These are phyloP conservation scores for Tremella mesenterica DNA, from an alignment of 768 basidiomycete genomes.

Conservation along the genomic window DNA sequence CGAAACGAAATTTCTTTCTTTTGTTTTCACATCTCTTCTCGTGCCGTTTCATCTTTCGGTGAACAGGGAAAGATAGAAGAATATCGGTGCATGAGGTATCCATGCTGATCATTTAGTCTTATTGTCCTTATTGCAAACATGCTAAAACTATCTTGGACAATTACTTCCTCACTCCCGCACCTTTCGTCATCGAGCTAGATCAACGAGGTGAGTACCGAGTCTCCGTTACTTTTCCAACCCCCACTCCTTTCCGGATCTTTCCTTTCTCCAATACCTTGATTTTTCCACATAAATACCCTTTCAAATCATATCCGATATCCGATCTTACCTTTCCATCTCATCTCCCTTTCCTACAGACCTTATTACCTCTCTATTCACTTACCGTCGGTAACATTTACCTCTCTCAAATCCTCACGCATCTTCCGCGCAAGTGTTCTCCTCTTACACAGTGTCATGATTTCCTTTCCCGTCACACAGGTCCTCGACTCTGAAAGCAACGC, in stretches of 20 bases:
- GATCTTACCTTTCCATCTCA: no score
- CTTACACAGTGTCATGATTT: background rate
- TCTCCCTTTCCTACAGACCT: no score
- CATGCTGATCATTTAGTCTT: conserved; percentile 27
- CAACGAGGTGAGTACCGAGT: conserved; percentile 39
- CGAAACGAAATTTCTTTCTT: background rate
- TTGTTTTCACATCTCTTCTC: background rate
- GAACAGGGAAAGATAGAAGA: background rate
- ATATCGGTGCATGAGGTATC: no score
- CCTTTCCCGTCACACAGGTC: no score
- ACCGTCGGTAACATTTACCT: no score
- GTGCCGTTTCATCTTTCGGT: background rate
- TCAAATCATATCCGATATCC: no score
- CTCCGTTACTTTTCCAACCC: background rate
- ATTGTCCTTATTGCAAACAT: conserved; percentile 44
- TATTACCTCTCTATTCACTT: no score
- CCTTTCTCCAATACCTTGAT: background rate
- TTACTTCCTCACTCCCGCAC: conserved; percentile 32
- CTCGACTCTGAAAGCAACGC: no score
- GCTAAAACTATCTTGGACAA: conserved; percentile 38
- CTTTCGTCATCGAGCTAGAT: conserved; percentile 43
- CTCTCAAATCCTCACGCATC: background rate
- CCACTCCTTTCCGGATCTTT: no score
- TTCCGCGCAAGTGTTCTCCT: background rate
- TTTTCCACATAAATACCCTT: no score